Evolutionary conservation across 495 filamentous ascomycete species (phyloP).

Genomic region (Neurospora hispaniola): DNA sequence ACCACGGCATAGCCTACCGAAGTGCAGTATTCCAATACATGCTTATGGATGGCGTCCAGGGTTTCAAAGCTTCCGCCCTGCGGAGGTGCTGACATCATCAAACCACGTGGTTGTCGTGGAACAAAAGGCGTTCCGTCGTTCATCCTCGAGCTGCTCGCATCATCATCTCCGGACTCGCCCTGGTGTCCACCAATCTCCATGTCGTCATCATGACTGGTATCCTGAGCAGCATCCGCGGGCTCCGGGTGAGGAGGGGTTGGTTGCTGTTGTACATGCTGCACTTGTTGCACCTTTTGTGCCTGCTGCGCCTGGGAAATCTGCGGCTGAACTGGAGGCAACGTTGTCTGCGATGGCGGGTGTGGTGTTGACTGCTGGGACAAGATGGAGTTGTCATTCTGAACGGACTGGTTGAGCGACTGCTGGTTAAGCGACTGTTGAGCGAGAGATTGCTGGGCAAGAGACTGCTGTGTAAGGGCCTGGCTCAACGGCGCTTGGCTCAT

Average conservation of each 20-base stretch:
- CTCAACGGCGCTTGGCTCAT: slow-evolving; percentile 12
- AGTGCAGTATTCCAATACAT: slow-evolving; percentile 41
- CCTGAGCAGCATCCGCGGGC: slow-evolving; percentile 21
- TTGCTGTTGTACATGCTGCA: slow-evolving; percentile 27
- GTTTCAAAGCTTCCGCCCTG: slow-evolving; percentile 44
- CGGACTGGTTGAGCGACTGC: slow-evolving; percentile 18
- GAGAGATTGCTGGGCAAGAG: slow-evolving; percentile 10
- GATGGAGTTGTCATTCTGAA: slow-evolving; percentile 22
- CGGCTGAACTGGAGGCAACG: slow-evolving; percentile 15
- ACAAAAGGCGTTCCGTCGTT: slow-evolving; percentile 34
- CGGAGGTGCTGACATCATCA: slow-evolving; percentile 43
- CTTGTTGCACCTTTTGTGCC: slow-evolving; percentile 13
- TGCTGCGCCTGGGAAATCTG: slow-evolving; percentile 18
- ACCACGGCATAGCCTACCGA: slow-evolving; percentile 48
- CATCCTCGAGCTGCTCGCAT: slow-evolving; percentile 29
- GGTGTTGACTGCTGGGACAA: slow-evolving; percentile 18
- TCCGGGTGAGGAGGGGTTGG: slow-evolving; percentile 27
- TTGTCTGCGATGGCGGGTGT: slow-evolving; percentile 17
- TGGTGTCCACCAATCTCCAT: slow-evolving; percentile 30
- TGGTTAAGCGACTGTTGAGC: slow-evolving; percentile 10
- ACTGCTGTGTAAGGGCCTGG: slow-evolving; percentile 14
- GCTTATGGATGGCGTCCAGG: slow-evolving; percentile 43
- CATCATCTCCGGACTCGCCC: slow-evolving; percentile 24
- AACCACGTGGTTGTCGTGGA: slow-evolving; percentile 34
- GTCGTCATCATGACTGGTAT: slow-evolving; percentile 30